Base-by-base conservation (phyloP, 495 filamentous ascomycete genomes). In the Umbilicaria muhlenbergii region DNA sequence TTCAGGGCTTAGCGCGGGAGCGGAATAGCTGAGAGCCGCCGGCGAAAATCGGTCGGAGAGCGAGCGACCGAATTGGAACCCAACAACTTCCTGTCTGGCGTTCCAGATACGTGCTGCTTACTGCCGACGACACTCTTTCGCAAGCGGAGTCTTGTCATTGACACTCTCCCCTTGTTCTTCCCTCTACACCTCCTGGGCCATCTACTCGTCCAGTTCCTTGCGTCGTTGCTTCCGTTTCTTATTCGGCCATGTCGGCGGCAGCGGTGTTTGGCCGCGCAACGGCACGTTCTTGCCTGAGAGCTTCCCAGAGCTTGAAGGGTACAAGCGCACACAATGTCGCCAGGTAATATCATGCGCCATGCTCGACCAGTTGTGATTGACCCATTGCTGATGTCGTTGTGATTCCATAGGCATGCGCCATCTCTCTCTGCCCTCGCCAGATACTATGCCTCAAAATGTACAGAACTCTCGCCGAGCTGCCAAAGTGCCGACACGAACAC, bases 381-480 rank as follows among this genome's bases (percentile, higher is more conserved):
- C 5, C 5, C n/a, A 21, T 17, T 21, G 6, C 16, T 16, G 38
- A 40, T 18, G 6, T 15, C 15, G 7, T 28, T n/a, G 14, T 5
- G n/a, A 5, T 43, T 37, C n/a, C 21, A 11, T 39, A 56, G 49
- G 51, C 44, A 39, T 62, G 61, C 42, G 58, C 73, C 74, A 42
- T 65, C 70, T 21, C 57, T 78, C 45, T 71, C 74, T 38, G 75
- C 75, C 43, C 68, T 84, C 53, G 70, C 76, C 46, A 68, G 81
- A 59, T 83, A 68, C 62, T 84, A 86, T 71, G 80, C 81, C 57
- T 81, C 78, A 28, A 86, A 85, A 71, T 75, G 81, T 86, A 71
- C 59, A 68, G 47, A 40, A 19, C 34, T 34, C 28, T 53, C 44
- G 31, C 44, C 43, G 42, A 46, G 43, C 32, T 43, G 37, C 34